A percentile compares a stretch with the other conserved stretches of the same genome.
These are phyloP conservation scores for Tetrahymena borealis DNA, from an alignment of 73 alveolate genomes.

Conservation along the genomic window DNA sequence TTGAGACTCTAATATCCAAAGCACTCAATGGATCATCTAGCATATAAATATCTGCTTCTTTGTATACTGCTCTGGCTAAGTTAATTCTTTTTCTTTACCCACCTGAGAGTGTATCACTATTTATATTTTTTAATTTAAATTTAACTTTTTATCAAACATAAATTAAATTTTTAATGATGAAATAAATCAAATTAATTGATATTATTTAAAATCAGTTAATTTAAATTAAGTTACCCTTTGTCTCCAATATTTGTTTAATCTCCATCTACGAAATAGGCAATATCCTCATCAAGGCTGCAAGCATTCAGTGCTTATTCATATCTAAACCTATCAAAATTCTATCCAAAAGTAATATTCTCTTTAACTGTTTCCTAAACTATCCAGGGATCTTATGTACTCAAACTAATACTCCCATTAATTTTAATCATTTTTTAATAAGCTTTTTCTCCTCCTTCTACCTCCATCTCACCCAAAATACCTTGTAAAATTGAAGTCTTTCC, in stretches of 20 bases:
- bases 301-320: constrained; percentile 16
- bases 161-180: too few relatives aligned
- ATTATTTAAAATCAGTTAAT: constrained; percentile 43
- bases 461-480: constrained; percentile 18
- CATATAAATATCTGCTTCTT: constrained; percentile 68
- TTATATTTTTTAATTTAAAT: constrained; percentile 12
- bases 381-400: constrained; percentile 67
- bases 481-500: background rate
- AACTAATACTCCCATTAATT: background rate
- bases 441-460: background rate
- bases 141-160: too few relatives aligned
- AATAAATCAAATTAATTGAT: too few relatives aligned
- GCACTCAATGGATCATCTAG: constrained; percentile 94
- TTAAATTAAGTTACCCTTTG: constrained; percentile 12
- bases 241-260: constrained; percentile 43
- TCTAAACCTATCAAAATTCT: background rate
- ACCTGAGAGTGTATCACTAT: constrained; percentile 56
- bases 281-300: constrained; percentile 28
- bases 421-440: background rate
- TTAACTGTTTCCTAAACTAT: constrained; percentile 74
- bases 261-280: constrained; percentile 23
- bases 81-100: constrained; percentile 80
- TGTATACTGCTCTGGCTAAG: constrained; percentile 75
- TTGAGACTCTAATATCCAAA: constrained; percentile 80
- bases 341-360: constrained; percentile 74